Percentiles rank a stretch among this genome's conserved stretches.
Evolutionary conservation across 1,284 basidiomycete genomes (phyloP).

Genomic region (Boletellus deceptivus): DNA sequence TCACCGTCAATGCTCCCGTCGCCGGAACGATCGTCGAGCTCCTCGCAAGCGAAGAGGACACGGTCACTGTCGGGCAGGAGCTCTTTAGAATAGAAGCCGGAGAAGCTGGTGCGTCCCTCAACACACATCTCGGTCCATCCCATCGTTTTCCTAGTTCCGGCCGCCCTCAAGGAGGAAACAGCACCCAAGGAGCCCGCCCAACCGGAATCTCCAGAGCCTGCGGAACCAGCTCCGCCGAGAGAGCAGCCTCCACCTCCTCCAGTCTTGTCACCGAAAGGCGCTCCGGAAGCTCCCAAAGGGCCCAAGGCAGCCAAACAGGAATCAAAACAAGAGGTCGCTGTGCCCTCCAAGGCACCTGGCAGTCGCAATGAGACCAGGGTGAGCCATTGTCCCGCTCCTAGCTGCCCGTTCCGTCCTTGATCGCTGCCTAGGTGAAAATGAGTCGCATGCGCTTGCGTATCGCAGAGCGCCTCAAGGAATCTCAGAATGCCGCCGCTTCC

Average conservation of each 20-base stretch:
- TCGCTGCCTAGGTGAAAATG: slow-evolving; percentile 79
- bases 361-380: slow-evolving; percentile 86
- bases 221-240: slow-evolving; percentile 45
- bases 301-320: slow-evolving; percentile 43
- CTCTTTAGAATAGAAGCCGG: slow-evolving; percentile 91
- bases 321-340: slow-evolving; percentile 34
- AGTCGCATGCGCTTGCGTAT: slow-evolving; percentile 97
- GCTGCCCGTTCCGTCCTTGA: slow-evolving; percentile 1
- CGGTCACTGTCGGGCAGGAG: slow-evolving; percentile 93
- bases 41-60: slow-evolving; percentile 90
- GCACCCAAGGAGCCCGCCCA: slow-evolving; percentile 39
- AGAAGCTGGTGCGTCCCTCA: slow-evolving; percentile 48
- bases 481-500: slow-evolving; percentile 95
- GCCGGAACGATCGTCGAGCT: slow-evolving; percentile 88
- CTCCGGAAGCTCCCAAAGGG: slow-evolving; percentile 26
- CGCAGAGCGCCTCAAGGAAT: slow-evolving; percentile 96
- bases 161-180: slow-evolving; percentile 36
- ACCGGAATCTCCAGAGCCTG: slow-evolving; percentile 25
- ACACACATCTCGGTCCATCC: background rate
- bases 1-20: slow-evolving; percentile 92
- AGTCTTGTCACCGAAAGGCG: slow-evolving; percentile 40
- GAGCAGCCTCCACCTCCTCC: slow-evolving; percentile 51
- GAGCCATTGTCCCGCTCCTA: slow-evolving; percentile 15
- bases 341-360: slow-evolving; percentile 45
- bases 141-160: slow-evolving; percentile 20